Evolutionary conservation across 1,284 basidiomycete genomes (phyloP).

Genomic region (Singerocomus rubriflavus): DNA sequence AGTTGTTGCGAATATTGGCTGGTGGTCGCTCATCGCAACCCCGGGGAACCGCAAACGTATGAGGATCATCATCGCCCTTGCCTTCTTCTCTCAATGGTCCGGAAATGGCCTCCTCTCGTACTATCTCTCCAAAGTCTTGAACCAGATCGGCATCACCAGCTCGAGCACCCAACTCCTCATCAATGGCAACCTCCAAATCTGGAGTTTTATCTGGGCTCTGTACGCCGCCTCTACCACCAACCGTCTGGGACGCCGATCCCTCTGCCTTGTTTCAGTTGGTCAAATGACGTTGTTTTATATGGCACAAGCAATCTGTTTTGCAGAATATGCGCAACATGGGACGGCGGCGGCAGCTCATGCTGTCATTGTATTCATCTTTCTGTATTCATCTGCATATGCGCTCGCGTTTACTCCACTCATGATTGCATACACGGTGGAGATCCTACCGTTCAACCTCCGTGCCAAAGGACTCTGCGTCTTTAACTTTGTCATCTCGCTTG

Average conservation of each 20-base stretch:
- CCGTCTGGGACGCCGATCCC: conserved; percentile 54
- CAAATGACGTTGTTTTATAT: conserved; percentile 72
- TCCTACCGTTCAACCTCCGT: conserved; percentile 68
- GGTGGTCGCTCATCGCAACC: conserved; percentile 56
- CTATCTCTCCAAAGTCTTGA: conserved; percentile 72
- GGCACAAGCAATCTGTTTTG: conserved; percentile 71
- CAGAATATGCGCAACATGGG: conserved; percentile 51
- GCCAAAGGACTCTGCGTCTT: conserved; percentile 79
- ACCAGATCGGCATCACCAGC: conserved; percentile 66
- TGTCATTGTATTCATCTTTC: conserved; percentile 75
- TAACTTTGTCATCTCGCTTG: conserved; percentile 63
- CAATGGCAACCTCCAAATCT: conserved; percentile 70
- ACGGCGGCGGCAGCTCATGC: conserved; percentile 52
- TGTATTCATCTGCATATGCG: conserved; percentile 69
- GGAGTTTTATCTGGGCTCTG: conserved; percentile 68
- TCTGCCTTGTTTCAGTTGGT: conserved; percentile 59
- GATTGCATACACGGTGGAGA: conserved; percentile 73
- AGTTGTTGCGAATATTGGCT: conserved; percentile 56
- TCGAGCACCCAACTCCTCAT: no score
- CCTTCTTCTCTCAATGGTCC: conserved; percentile 75
- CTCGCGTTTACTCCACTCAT: conserved; percentile 73
- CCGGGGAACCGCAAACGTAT: conserved; percentile 70
- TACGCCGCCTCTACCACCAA: conserved; percentile 57
- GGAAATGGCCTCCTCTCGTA: conserved; percentile 76
- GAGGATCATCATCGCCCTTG: conserved; percentile 65